Conservation (phyloP, 345 rosid genomes). For the Boechera stricta region DNA sequence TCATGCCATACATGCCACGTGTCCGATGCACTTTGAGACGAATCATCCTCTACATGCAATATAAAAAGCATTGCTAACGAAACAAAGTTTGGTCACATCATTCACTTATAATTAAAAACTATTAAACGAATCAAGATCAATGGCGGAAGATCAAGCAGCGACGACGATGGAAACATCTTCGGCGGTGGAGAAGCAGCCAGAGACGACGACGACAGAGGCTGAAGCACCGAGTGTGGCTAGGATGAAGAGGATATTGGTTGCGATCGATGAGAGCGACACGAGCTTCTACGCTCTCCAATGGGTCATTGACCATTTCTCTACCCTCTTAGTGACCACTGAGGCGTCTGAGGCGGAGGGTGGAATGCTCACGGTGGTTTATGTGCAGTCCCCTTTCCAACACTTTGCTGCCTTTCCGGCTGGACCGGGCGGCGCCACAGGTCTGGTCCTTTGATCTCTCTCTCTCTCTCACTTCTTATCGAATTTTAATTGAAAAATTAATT, state of each 20-base stretch:
- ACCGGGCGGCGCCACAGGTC: conserved; percentile 54
- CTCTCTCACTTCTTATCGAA: not conserved
- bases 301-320: conserved; percentile 47
- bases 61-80: conserved; percentile 21
- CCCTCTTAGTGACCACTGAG: conserved; percentile 31
- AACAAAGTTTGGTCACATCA: conserved; percentile 15
- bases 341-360: conserved; percentile 35
- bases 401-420: conserved; percentile 48
- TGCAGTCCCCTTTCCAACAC: conserved; percentile 49
- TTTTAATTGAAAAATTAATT: not conserved
- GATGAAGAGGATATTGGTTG: conserved; percentile 54
- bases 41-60: conserved; percentile 38
- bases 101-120: not conserved
- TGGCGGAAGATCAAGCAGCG: conserved; percentile 39
- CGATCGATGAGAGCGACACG: conserved; percentile 55
- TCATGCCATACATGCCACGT: conserved; percentile 36
- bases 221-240: not conserved
- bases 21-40: not conserved
- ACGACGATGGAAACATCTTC: conserved; percentile 2
- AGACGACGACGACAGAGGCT: conserved; percentile 25
- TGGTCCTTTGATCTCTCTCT: conserved; percentile 3
- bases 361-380: conserved; percentile 52
- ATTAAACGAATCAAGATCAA: not conserved
- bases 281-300: conserved; percentile 52
- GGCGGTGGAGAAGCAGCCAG: conserved; percentile 40